phyloP scores from a whole-genome alignment of 768 basidiomycete species.

The Infundibulicybe gibba region DNA sequence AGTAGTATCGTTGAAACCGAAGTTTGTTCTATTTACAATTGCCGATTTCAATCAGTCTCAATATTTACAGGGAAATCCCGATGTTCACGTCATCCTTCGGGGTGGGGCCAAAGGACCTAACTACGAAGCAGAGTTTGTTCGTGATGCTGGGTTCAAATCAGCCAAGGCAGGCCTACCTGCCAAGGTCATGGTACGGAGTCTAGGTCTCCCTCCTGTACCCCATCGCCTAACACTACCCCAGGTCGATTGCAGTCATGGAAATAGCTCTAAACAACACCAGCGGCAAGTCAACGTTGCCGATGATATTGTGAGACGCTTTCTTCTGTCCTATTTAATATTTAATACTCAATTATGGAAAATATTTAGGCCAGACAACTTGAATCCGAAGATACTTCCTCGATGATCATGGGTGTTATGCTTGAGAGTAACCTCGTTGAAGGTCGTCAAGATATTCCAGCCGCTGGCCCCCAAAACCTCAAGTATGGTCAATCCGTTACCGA shows the following conservation, averaged over 20 bases:
- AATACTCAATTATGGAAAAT: conserved; percentile 10
- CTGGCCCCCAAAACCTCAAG: conserved; percentile 67
- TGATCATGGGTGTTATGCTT: conserved; percentile 93
- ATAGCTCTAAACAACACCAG: conserved; percentile 87
- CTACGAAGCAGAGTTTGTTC: conserved; percentile 76
- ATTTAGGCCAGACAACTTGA: conserved; percentile 70
- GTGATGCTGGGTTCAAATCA: conserved; percentile 70
- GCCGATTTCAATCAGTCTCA: conserved; percentile 1
- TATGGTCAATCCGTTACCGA: conserved; percentile 90
- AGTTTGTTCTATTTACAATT: conserved; percentile 32
- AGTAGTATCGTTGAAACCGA: conserved; percentile 95
- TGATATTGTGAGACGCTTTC: conserved; percentile 63
- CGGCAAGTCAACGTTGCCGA: conserved; percentile 88
- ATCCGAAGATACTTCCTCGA: conserved; percentile 60
- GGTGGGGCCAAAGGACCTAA: conserved; percentile 91
- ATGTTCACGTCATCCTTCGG: conserved; percentile 92
- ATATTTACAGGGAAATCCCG: conserved; percentile 70
- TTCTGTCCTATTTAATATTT: conserved; percentile 1
- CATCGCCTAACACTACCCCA: conserved; percentile 22
- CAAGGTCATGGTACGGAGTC: conserved; percentile 76
- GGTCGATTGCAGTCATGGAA: conserved; percentile 98
- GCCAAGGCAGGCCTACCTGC: conserved; percentile 72
- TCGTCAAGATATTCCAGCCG: conserved; percentile 76
- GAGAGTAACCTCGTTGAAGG: conserved; percentile 90
- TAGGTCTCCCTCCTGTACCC: conserved; percentile 4